Conservation (phyloP, 2,329 filamentous ascomycete genomes). For the Microdochium bolleyi region DNA sequence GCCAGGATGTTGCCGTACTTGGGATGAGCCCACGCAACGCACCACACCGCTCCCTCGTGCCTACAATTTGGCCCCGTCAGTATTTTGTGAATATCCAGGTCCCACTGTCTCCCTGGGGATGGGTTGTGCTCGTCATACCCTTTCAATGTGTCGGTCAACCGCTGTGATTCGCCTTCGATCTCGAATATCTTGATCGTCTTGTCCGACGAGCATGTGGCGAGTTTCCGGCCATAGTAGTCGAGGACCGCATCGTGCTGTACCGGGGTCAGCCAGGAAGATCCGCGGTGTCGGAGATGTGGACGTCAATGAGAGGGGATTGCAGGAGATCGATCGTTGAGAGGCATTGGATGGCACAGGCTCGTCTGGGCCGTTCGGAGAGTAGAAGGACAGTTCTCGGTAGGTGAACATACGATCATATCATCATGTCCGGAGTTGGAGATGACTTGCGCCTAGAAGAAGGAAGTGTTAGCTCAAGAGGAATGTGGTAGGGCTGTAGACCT, state of each 20-base stretch:
- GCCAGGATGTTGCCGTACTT: slow-evolving; percentile 98
- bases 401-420: slow-evolving; percentile 92
- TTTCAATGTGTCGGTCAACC: slow-evolving; percentile 86
- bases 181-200: slow-evolving; percentile 99
- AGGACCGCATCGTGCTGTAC: slow-evolving; percentile 89
- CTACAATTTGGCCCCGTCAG: slow-evolving; percentile 33
- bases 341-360: not conserved
- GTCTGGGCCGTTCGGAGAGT: not conserved
- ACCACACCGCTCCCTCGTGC: slow-evolving; percentile 97
- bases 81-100: not conserved
- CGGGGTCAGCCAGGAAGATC: not conserved
- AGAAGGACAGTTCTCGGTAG: not conserved
- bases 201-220: slow-evolving; percentile 96
- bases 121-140: slow-evolving; percentile 48
- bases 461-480: not conserved
- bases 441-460: slow-evolving; percentile 46
- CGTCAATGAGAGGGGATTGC: slow-evolving; percentile 2
- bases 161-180: slow-evolving; percentile 86
- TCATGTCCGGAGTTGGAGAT: slow-evolving; percentile 86
- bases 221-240: slow-evolving; percentile 93
- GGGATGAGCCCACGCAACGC: slow-evolving; percentile 94
- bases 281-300: slow-evolving; percentile 9
- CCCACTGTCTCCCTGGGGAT: not conserved
- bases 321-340: slow-evolving; percentile 2
- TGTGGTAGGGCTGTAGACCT: not conserved